Percentiles rank a stretch among this genome's conserved stretches.
Evolutionary conservation across 2,329 filamentous ascomycete genomes (phyloP).

Genomic region (Hypoxylon sp.): DNA sequence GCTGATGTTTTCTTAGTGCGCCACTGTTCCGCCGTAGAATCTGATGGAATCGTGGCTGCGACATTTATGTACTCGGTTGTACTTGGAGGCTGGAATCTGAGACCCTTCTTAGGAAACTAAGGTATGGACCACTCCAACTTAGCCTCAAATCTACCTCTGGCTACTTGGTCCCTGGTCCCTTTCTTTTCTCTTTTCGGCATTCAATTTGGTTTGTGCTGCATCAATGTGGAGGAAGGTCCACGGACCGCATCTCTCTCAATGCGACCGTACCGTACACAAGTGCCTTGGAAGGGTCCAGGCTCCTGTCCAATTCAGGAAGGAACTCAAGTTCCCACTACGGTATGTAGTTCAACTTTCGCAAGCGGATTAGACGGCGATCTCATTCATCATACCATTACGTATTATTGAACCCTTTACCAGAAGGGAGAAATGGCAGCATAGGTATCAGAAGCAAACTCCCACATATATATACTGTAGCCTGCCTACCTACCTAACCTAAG

Average conservation of each 20-base stretch:
- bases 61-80: slow-evolving; percentile 44
- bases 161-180: slow-evolving; percentile 38
- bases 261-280: slow-evolving; percentile 1
- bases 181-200: slow-evolving; percentile 41
- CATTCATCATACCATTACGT: slow-evolving; percentile 1
- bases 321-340: background rate
- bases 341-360: slow-evolving; percentile 14
- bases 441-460: background rate
- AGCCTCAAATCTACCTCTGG: slow-evolving; percentile 48
- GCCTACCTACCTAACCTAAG: too few relatives aligned
- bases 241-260: slow-evolving; percentile 20
- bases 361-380: slow-evolving; percentile 8
- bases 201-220: slow-evolving; percentile 41
- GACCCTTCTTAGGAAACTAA: slow-evolving; percentile 3
- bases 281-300: slow-evolving; percentile 5
- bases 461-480: background rate
- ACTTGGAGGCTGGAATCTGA: slow-evolving; percentile 39
- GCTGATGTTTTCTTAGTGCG: slow-evolving; percentile 52
- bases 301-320: slow-evolving; percentile 4
- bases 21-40: slow-evolving; percentile 54
- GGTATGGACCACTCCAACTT: slow-evolving; percentile 16
- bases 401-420: background rate
- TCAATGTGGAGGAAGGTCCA: slow-evolving; percentile 37
- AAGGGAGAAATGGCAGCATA: background rate
- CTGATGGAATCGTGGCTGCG: slow-evolving; percentile 56